These are phyloP conservation scores for Naganishia kalamii DNA, from an alignment of 768 basidiomycete species.

Conservation along the genomic window DNA sequence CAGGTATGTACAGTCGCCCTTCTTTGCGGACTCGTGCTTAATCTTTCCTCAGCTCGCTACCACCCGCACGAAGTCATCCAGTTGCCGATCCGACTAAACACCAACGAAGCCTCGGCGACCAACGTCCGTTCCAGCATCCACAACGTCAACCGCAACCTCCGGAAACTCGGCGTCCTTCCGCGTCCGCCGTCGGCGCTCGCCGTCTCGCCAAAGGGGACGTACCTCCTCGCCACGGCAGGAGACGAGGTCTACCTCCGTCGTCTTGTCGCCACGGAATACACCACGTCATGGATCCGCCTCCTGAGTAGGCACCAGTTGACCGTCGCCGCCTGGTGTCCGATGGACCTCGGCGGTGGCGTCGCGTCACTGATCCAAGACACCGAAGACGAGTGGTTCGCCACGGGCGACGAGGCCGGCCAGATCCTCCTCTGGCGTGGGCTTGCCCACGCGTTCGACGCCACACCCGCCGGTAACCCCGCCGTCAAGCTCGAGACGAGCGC, in stretches of 20 bases:
- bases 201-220: slow-evolving; percentile 68
- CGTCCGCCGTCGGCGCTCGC: slow-evolving; percentile 55
- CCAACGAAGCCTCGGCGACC: slow-evolving; percentile 13
- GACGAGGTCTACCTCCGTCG: slow-evolving; percentile 12
- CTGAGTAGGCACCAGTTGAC: slow-evolving; percentile 51
- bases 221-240: slow-evolving; percentile 61
- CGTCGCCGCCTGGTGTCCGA: slow-evolving; percentile 79
- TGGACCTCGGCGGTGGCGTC: slow-evolving; percentile 40
- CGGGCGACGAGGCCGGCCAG: slow-evolving; percentile 77
- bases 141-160: slow-evolving; percentile 7
- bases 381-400: slow-evolving; percentile 79
- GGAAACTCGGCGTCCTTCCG: slow-evolving; percentile 11
- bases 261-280: not conserved
- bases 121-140: slow-evolving; percentile 9
- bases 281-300: slow-evolving; percentile 14
- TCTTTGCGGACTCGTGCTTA: not conserved
- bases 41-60: not conserved
- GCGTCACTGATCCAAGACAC: slow-evolving; percentile 7
- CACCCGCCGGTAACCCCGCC: not conserved
- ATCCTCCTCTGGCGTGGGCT: slow-evolving; percentile 92
- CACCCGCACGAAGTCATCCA: slow-evolving; percentile 10
- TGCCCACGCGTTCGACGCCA: slow-evolving; percentile 49
- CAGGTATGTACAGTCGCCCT: not conserved
- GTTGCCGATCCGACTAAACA: slow-evolving; percentile 7
- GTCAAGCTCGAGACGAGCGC: slow-evolving; percentile 11